These are phyloP conservation scores for Alternaria arbusti DNA, from an alignment of 2,329 filamentous ascomycete species.

Conservation along the genomic window DNA sequence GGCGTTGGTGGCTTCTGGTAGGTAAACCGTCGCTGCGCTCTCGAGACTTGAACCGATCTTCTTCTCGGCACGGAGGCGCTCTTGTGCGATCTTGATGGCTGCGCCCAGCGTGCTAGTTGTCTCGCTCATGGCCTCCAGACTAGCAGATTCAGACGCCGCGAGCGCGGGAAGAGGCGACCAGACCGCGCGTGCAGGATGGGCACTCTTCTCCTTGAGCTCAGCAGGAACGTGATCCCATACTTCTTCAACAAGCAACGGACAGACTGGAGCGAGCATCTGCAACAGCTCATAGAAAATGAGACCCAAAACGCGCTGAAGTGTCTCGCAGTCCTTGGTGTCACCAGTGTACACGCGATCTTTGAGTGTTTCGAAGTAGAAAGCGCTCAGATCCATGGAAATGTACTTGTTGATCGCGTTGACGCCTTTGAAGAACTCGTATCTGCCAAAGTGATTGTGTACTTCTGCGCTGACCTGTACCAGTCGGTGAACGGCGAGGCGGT, in stretches of 20 bases:
- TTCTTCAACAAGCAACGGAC: conserved; percentile 85
- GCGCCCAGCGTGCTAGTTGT: conserved; percentile 60
- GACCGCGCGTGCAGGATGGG: conserved; percentile 32
- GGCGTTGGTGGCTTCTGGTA: not conserved
- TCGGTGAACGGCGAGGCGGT: conserved; percentile 76
- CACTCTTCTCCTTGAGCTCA: conserved; percentile 58
- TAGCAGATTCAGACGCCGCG: conserved; percentile 7
- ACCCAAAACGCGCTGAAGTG: conserved; percentile 63
- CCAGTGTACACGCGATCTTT: conserved; percentile 94
- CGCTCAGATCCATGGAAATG: conserved; percentile 81
- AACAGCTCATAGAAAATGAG: conserved; percentile 74
- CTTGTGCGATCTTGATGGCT: conserved; percentile 77
- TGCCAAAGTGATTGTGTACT: conserved; percentile 69
- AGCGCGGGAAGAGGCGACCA: conserved; percentile 31
- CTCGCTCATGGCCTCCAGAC: conserved; percentile 36
- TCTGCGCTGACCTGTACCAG: conserved; percentile 69
- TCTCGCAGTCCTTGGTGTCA: conserved; percentile 65
- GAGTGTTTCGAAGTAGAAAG: conserved; percentile 90
- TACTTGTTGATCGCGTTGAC: conserved; percentile 77
- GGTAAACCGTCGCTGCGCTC: conserved; percentile 64
- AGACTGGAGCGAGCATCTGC: conserved; percentile 80
- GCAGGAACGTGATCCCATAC: conserved; percentile 79
- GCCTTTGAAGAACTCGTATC: conserved; percentile 83
- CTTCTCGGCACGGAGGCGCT: conserved; percentile 74
- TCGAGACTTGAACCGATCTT: conserved; percentile 81